Evolutionary conservation across 2,329 filamentous ascomycete genomes (phyloP), one percentile per base, ranked within the genome.

Genomic region (Arthrobotrys iridis): DNA sequence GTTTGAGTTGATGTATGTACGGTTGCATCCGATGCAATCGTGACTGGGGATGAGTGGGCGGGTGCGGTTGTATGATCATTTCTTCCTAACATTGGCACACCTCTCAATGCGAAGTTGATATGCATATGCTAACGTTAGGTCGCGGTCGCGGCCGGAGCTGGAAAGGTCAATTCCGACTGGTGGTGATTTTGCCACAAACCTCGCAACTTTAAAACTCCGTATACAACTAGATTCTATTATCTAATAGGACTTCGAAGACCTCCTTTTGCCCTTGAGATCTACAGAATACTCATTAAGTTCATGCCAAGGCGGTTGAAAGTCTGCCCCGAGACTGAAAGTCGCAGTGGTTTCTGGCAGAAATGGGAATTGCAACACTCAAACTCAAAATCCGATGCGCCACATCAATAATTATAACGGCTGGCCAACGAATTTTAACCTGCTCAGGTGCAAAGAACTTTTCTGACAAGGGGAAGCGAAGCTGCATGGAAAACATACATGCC

Each of bases 271-370:
- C 3, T 24, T 18, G 15, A n/a, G n/a, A n/a, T 5, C 10, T 33
- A 5, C 28, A 33, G 10, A 33, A 33, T 5, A 2, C 37, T 37
- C 7, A 3, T 33, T 22, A 55, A 28, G 10, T 26, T 28, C 15
- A 8, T 45, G 62, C 62, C 46, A 68, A 68, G 64, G 35, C 64
- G 64, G 64, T 30, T 68, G 40, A 59, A 48, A 48, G 50, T 4
- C 41, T 15, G 26, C 48, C 24, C 35, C 1, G 13, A 5, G 13
- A n/a, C 13, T 22, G 43, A 1, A 24, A 5, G 24, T 48, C 4
- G 4, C 15, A 48, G 7, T 8, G 20, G 18, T 13, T 20, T 57
- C n/a, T 59, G 63, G 24, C 48, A 46, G 41, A 50, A 37, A 18
- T 30, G 64, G 11, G n/a, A 52, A 41, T 11, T 50, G 3, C 28